Percentiles rank a stretch among this genome's conserved stretches.
Conservation (phyloP, 2,329 filamentous ascomycete genomes). For the Claviceps sp. region DNA sequence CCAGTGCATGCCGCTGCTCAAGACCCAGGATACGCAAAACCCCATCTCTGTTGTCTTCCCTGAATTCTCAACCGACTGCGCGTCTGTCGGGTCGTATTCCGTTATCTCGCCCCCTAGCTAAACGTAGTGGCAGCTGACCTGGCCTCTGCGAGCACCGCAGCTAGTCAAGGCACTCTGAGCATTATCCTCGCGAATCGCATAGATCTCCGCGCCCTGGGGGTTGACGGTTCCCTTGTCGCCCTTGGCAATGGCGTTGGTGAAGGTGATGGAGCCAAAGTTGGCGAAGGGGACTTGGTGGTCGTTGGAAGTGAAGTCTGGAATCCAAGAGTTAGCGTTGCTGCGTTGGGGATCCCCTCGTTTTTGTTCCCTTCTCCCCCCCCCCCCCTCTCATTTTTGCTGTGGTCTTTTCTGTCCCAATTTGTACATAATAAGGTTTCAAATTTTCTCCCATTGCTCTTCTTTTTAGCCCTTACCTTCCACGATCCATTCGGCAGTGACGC, state of each 20-base stretch:
- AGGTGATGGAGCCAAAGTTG: conserved; percentile 17
- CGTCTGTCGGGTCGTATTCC: background rate
- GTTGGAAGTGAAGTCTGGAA: conserved; percentile 14
- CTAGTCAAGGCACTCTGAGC: background rate
- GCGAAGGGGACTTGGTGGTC: conserved; percentile 15
- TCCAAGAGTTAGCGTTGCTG: background rate
- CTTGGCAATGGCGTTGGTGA: conserved; percentile 13
- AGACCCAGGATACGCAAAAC: background rate
- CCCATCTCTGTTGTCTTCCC: background rate
- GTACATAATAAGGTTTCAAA: background rate
- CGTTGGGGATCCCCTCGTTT: too few species aligned
- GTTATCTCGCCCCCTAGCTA: background rate
- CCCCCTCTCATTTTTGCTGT: too few species aligned
- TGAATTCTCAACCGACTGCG: background rate
- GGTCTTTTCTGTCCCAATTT: too few species aligned
- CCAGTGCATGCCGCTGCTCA: background rate
- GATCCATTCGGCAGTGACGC: conserved; percentile 50
- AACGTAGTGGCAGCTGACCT: background rate
- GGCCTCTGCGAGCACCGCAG: background rate
- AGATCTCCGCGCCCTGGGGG: conserved; percentile 55
- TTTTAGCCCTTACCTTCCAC: conserved; percentile 28
- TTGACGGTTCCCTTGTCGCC: conserved; percentile 30
- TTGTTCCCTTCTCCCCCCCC: too few species aligned
- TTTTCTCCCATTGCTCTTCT: background rate
- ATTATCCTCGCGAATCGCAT: conserved; percentile 27